Evolutionary conservation across 108 stramenopile species (phyloP).

Genomic region (Fragilaria crotonensis): DNA sequence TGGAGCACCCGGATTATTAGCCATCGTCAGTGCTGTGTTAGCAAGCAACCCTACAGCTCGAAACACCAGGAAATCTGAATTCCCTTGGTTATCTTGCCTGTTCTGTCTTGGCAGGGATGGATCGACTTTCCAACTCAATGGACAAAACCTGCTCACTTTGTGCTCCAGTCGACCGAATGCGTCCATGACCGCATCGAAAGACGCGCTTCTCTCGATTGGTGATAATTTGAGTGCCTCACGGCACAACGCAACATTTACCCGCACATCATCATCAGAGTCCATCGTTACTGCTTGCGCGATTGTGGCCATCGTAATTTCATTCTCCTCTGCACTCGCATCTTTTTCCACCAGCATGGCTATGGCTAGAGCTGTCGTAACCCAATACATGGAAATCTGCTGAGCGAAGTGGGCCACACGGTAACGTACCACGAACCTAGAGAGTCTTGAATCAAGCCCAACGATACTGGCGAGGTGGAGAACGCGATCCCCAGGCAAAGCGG

Average conservation of each 20-base stretch:
- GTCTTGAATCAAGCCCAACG: conserved; percentile 28
- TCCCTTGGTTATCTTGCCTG: not conserved
- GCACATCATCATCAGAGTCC: conserved; percentile 15
- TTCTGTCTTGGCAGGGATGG: conserved; percentile 9
- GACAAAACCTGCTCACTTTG: conserved; percentile 10
- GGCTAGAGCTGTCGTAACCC: conserved; percentile 51
- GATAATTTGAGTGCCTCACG: conserved; percentile 8
- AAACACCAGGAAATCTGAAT: conserved; percentile 21
- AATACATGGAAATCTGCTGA: conserved; percentile 26
- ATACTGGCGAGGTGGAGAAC: conserved; percentile 56
- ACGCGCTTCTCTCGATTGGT: not conserved
- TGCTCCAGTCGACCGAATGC: conserved; percentile 12
- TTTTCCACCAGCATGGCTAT: conserved; percentile 45
- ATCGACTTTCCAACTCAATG: not conserved
- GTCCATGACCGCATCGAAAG: conserved; percentile 11
- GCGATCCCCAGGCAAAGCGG: conserved; percentile 49
- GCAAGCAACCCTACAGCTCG: conserved; percentile 22
- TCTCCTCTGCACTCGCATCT: conserved; percentile 16
- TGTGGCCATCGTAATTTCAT: conserved; percentile 4
- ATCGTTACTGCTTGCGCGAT: conserved; percentile 17
- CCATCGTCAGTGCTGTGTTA: conserved; percentile 14
- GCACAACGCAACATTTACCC: conserved; percentile 27
- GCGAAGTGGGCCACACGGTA: conserved; percentile 38
- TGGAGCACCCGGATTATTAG: conserved; percentile 8
- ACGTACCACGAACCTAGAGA: conserved; percentile 36